phyloP scores from a whole-genome alignment of 495 filamentous ascomycete genomes.

The Hyaloscypha hepaticicola region DNA sequence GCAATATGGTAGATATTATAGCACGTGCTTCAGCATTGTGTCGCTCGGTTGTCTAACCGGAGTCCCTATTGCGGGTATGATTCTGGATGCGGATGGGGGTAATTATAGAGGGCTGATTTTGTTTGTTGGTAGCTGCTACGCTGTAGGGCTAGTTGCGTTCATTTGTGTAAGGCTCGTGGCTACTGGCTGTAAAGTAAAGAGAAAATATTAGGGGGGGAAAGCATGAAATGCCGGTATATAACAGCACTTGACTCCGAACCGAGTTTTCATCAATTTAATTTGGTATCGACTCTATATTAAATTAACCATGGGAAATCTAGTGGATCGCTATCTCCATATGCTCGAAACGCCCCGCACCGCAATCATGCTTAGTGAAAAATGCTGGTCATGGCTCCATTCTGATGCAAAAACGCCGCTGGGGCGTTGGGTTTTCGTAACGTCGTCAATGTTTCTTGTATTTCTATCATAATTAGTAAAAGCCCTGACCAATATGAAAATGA shows the following conservation, averaged over 20 bases:
- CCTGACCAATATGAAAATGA: neutral
- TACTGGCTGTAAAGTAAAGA: neutral
- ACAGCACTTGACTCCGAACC: too few relatives aligned
- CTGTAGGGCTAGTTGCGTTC: constrained; percentile 9
- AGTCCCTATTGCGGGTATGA: constrained; percentile 85
- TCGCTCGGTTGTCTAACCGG: constrained; percentile 84
- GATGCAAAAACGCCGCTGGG: constrained; percentile 18
- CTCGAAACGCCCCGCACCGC: neutral
- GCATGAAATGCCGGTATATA: too few relatives aligned
- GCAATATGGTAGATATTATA: constrained; percentile 80
- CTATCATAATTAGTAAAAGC: constrained; percentile 20
- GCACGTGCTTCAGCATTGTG: constrained; percentile 82
- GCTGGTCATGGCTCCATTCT: constrained; percentile 22
- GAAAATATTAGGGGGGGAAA: neutral
- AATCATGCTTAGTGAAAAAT: constrained; percentile 11
- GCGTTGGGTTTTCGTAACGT: neutral
- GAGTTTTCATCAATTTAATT: neutral
- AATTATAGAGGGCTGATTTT: constrained; percentile 32
- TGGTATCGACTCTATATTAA: neutral
- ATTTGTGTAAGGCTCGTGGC: constrained; percentile 7
- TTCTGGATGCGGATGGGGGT: constrained; percentile 48
- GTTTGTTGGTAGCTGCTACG: constrained; percentile 24
- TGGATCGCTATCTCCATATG: neutral
- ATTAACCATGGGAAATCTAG: neutral
- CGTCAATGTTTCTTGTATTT: constrained; percentile 40